phyloP scores from a whole-genome alignment of 345 rosid genomes.

The Luvunga scandens region DNA sequence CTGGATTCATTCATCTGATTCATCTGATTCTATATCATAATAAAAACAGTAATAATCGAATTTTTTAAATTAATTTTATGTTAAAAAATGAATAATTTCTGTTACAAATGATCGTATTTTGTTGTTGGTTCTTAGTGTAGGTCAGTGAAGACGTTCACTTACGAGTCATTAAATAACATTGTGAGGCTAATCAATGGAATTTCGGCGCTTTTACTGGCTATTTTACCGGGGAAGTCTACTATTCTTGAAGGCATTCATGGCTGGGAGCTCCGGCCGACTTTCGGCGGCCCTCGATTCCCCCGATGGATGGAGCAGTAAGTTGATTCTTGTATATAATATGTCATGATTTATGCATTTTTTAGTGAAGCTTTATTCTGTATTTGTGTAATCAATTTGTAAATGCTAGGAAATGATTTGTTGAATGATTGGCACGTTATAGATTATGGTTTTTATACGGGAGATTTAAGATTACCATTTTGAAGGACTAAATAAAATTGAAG shows the following conservation, averaged over 20 bases:
- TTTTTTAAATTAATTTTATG: neutral
- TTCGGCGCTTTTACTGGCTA: constrained; percentile 66
- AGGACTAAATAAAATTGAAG: neutral
- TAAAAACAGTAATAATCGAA: neutral
- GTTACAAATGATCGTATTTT: constrained; percentile 5
- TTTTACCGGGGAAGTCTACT: constrained; percentile 76
- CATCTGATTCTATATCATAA: neutral
- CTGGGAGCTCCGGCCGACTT: constrained; percentile 93
- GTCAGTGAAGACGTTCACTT: constrained; percentile 87
- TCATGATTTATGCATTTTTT: neutral
- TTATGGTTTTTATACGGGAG: neutral
- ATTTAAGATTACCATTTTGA: too few relatives aligned
- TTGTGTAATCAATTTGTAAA: neutral
- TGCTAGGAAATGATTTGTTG: neutral
- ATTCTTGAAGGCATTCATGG: constrained; percentile 92
- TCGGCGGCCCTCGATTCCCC: constrained; percentile 89
- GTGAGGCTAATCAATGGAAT: constrained; percentile 82
- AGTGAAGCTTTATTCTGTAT: neutral
- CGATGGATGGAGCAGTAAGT: constrained; percentile 96
- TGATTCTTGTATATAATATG: neutral
- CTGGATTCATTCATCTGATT: neutral
- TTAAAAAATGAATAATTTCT: neutral
- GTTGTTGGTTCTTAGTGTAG: constrained; percentile 54
- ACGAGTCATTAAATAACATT: constrained; percentile 76
- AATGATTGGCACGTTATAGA: neutral